A percentile compares a stretch with the other conserved stretches of the same genome.
These are phyloP conservation scores for Millerago galiae DNA, from an alignment of 805 yeast species.

Conservation along the genomic window DNA sequence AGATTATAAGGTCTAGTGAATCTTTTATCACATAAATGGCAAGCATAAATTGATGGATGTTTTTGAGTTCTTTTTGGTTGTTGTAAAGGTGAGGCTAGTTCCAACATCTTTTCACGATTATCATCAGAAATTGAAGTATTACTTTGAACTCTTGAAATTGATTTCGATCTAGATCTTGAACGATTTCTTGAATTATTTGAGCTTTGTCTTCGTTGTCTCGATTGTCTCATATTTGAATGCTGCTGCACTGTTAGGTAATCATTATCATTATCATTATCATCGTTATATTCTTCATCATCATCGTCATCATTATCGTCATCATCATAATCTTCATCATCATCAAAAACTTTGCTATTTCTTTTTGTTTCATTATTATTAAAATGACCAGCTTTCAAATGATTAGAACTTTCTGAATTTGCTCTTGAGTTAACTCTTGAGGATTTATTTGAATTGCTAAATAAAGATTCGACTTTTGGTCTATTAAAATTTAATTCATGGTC, in stretches of 20 bases:
- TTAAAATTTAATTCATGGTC: slow-evolving; percentile 32
- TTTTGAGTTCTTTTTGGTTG: slow-evolving; percentile 54
- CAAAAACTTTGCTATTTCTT: background rate
- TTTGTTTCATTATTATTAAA: slow-evolving; percentile 7
- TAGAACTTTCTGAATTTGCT: slow-evolving; percentile 27
- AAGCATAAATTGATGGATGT: slow-evolving; percentile 68
- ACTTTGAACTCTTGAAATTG: background rate
- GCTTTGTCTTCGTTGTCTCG: slow-evolving; percentile 29
- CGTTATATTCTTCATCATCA: background rate
- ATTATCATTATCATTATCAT: background rate
- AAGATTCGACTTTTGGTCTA: slow-evolving; percentile 35
- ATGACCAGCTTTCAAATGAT: slow-evolving; percentile 19
- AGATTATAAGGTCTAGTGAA: slow-evolving; percentile 92
- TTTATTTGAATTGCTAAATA: slow-evolving; percentile 39
- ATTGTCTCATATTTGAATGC: slow-evolving; percentile 17
- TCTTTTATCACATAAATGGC: slow-evolving; percentile 76
- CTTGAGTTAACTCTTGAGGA: slow-evolving; percentile 23
- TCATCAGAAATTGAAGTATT: slow-evolving; percentile 8
- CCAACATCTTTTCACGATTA: slow-evolving; percentile 50
- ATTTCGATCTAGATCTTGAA: slow-evolving; percentile 25
- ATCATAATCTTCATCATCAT: background rate
- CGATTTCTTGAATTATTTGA: slow-evolving; percentile 35
- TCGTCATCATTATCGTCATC: background rate
- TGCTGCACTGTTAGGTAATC: slow-evolving; percentile 2
- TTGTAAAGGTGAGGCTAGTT: slow-evolving; percentile 54